phyloP scores from a whole-genome alignment of 163 green algal species.

The Volvox carteri region DNA sequence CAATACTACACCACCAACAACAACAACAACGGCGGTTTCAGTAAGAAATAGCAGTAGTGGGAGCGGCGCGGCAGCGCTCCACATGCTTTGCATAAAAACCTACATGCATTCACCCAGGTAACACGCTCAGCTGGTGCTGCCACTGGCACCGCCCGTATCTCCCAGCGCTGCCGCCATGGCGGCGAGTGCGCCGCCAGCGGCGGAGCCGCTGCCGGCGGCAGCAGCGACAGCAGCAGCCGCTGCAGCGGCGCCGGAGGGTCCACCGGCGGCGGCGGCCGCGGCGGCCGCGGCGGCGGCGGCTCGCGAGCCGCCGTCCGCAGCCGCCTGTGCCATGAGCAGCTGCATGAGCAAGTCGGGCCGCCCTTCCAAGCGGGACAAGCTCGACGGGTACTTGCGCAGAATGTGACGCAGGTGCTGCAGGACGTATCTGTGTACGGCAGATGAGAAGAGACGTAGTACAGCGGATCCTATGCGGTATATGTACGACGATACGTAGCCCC shows the following conservation, averaged over 20 bases:
- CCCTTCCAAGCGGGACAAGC: conserved; percentile 11
- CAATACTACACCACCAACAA: too few species aligned
- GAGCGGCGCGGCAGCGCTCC: too few species aligned
- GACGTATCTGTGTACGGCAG: conserved; percentile 27
- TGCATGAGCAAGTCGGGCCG: conserved; percentile 44
- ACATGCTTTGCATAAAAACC: too few species aligned
- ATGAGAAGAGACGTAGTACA: conserved; percentile 1
- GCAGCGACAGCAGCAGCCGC: neutral
- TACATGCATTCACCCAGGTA: too few species aligned
- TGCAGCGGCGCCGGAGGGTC: neutral
- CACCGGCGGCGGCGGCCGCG: neutral
- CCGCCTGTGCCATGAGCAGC: conserved; percentile 34
- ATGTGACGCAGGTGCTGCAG: conserved; percentile 51
- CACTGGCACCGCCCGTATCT: neutral
- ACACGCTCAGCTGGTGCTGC: neutral
- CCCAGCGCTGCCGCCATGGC: neutral
- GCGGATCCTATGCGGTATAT: neutral
- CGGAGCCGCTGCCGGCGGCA: neutral
- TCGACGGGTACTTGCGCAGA: conserved; percentile 45
- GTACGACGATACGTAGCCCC: too few species aligned
- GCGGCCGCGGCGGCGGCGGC: neutral
- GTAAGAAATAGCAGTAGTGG: too few species aligned
- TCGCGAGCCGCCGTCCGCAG: neutral
- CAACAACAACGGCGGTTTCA: too few species aligned
- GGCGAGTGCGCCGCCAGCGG: neutral